phyloP scores from a whole-genome alignment of 176 grass and related monocot genomes.

The Typha latifolia region DNA sequence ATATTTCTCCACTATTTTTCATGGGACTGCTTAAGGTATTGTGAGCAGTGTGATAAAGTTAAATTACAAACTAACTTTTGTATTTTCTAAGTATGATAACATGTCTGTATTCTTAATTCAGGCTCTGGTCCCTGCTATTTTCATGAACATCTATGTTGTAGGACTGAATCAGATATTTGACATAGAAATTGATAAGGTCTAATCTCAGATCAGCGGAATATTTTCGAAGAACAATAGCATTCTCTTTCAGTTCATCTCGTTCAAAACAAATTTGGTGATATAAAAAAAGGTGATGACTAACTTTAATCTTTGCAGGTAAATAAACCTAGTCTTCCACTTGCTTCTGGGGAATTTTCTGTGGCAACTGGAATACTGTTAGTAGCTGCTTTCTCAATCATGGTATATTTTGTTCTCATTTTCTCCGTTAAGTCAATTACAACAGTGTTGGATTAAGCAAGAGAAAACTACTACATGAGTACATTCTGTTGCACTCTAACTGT shows the following conservation, averaged over 20 bases:
- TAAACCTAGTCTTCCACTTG: conserved; percentile 68
- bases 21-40: conserved; percentile 48
- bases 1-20: conserved; percentile 40
- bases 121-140: conserved; percentile 61
- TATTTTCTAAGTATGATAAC: not conserved
- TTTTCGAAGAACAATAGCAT: too few relatives aligned
- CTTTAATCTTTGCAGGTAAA: conserved; percentile 42
- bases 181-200: conserved; percentile 74
- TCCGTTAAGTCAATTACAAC: not conserved
- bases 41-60: not conserved
- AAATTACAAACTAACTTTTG: not conserved
- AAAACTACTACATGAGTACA: too few relatives aligned
- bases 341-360: conserved; percentile 59
- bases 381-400: conserved; percentile 37
- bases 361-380: conserved; percentile 40
- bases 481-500: too few relatives aligned
- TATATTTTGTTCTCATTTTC: conserved; percentile 18
- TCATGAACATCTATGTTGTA: conserved; percentile 86
- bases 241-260: too few relatives aligned
- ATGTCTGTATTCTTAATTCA: conserved; percentile 10
- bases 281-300: too few relatives aligned
- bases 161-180: conserved; percentile 77
- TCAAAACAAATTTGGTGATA: not conserved
- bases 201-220: not conserved
- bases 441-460: not conserved